Evolutionary conservation across 2,329 filamentous ascomycete genomes (phyloP).

Genomic region (Fusarium subtropicale): DNA sequence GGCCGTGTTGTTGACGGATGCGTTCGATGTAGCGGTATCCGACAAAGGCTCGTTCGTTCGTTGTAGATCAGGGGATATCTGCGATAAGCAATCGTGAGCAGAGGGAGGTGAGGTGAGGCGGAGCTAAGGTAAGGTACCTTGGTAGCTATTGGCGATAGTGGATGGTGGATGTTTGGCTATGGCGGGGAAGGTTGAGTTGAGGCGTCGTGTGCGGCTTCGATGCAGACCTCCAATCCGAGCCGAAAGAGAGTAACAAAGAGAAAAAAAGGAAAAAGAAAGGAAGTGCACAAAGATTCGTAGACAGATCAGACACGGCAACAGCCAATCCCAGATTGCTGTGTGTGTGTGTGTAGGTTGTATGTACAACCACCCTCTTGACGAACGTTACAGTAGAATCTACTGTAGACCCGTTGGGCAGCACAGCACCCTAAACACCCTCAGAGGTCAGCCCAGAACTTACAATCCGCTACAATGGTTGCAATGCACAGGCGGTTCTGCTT

Average conservation of each 20-base stretch:
- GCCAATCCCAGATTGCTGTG: conserved; percentile 31
- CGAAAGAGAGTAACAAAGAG: conserved; percentile 18
- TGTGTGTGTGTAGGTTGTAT: conserved; percentile 16
- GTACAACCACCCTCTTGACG: conserved; percentile 26
- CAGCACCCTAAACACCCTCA: conserved; percentile 10
- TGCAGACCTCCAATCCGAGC: conserved; percentile 38
- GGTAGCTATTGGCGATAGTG: conserved; percentile 35
- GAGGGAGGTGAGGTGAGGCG: conserved; percentile 32
- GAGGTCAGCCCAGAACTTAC: conserved; percentile 14
- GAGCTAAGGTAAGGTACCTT: conserved; percentile 37
- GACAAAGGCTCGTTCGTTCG: conserved; percentile 3
- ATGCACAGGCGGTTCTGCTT: conserved; percentile 39
- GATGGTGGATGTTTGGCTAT: conserved; percentile 24
- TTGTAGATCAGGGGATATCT: conserved; percentile 19
- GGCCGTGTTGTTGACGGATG: conserved; percentile 20
- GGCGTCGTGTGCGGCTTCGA: conserved; percentile 40
- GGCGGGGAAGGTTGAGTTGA: conserved; percentile 38
- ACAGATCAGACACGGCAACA: conserved; percentile 27
- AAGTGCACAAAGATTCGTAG: conserved; percentile 24
- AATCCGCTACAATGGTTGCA: conserved; percentile 14
- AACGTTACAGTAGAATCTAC: conserved; percentile 29
- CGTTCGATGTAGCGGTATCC: conserved; percentile 18
- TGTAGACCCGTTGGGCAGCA: conserved; percentile 11
- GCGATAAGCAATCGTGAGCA: conserved; percentile 39
- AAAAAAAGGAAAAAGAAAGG: conserved; percentile 3